Conservation (phyloP, 1,139 yeast genomes). For the Pichia sp. region DNA sequence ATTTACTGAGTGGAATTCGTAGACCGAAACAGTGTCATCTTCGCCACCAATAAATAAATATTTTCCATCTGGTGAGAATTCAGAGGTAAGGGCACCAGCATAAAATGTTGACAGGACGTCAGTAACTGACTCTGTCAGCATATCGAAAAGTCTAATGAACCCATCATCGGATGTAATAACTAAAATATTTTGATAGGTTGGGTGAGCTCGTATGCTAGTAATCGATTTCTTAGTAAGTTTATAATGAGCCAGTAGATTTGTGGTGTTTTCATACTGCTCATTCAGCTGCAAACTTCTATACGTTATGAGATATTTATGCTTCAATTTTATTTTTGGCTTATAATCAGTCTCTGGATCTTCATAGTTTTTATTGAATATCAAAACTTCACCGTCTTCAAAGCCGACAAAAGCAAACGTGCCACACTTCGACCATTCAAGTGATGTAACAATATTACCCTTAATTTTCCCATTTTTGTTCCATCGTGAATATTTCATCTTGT, state of each 20-base stretch:
- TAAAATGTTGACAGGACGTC: constrained; percentile 64
- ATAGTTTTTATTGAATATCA: constrained; percentile 25
- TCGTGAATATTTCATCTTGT: constrained; percentile 39
- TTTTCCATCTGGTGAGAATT: constrained; percentile 60
- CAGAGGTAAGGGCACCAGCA: constrained; percentile 53
- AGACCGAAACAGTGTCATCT: constrained; percentile 53
- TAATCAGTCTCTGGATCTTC: constrained; percentile 28
- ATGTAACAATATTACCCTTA: constrained; percentile 26
- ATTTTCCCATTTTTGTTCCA: constrained; percentile 42
- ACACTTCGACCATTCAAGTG: constrained; percentile 25
- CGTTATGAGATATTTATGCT: constrained; percentile 15
- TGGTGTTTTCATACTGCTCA: constrained; percentile 1
- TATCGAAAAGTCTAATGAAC: constrained; percentile 49
- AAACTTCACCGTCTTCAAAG: constrained; percentile 29
- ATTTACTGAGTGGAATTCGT: constrained; percentile 30
- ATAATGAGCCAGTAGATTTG: constrained; percentile 52
- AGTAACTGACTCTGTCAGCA: constrained; percentile 39
- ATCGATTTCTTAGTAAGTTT: constrained; percentile 55
- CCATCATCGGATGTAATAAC: constrained; percentile 67
- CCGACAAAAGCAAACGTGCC: constrained; percentile 27
- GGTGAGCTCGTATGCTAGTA: constrained; percentile 44
- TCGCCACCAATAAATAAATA: constrained; percentile 52
- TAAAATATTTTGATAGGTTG: constrained; percentile 29
- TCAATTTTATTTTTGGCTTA: constrained; percentile 4
- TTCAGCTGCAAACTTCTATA: constrained; percentile 13